Conservation (phyloP, 73 alveolate genomes). For the Blepharisma japonicum region DNA sequence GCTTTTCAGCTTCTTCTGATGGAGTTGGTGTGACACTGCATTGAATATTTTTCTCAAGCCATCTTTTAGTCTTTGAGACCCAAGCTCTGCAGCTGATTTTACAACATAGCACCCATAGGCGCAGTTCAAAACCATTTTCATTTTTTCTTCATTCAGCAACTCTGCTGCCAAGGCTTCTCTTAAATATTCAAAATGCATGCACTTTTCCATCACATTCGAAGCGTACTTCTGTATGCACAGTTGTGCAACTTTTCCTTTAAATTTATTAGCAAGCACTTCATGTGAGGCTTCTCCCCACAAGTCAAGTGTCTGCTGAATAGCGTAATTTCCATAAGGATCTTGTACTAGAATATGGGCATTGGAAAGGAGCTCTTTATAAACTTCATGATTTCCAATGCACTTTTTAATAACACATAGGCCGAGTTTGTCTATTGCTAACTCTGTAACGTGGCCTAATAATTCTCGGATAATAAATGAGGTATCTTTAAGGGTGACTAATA, state of each 20-base stretch:
- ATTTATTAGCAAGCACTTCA: slow-evolving; percentile 31
- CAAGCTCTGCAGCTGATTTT: background rate
- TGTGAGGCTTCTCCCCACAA: slow-evolving; percentile 52
- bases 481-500: slow-evolving; percentile 70
- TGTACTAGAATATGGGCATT: slow-evolving; percentile 64
- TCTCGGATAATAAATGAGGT: slow-evolving; percentile 70
- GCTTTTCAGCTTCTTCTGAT: no score
- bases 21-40: no score
- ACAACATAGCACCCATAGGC: slow-evolving; percentile 19
- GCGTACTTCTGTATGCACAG: slow-evolving; percentile 59
- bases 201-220: slow-evolving; percentile 57
- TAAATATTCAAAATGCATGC: background rate
- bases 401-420: slow-evolving; percentile 85
- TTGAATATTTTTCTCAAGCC: no score
- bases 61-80: background rate
- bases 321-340: slow-evolving; percentile 89
- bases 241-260: slow-evolving; percentile 41
- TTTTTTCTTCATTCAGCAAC: background rate
- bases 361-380: slow-evolving; percentile 49
- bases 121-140: background rate
- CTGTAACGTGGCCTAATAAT: slow-evolving; percentile 60
- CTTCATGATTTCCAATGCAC: slow-evolving; percentile 51
- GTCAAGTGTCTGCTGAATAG: slow-evolving; percentile 75
- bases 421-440: slow-evolving; percentile 74
- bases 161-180: background rate